Evolutionary conservation across 345 rosid genomes (phyloP).

Genomic region (Populus alba): DNA sequence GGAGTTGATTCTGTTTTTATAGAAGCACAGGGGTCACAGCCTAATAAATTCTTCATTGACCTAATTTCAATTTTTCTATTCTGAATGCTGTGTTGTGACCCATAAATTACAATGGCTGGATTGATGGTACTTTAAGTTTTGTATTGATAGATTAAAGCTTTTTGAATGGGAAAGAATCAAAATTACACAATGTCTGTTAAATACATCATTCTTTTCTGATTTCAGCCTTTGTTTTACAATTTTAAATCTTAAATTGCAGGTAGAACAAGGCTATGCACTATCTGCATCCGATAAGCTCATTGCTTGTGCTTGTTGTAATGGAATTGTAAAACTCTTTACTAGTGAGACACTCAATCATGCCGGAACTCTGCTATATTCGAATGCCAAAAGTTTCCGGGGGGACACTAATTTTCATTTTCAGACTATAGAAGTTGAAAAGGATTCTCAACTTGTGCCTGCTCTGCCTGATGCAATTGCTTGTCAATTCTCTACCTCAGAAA

Average conservation of each 20-base stretch:
- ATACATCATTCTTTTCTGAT: not conserved
- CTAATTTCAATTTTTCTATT: not conserved
- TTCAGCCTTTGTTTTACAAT: slow-evolving; percentile 5
- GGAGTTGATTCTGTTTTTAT: slow-evolving; percentile 3
- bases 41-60: not conserved
- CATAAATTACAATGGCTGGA: not conserved
- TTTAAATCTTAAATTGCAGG: slow-evolving; percentile 45
- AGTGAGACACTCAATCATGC: slow-evolving; percentile 39
- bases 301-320: slow-evolving; percentile 80
- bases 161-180: not conserved
- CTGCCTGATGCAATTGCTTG: slow-evolving; percentile 82
- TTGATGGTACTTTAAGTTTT: not conserved
- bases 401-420: slow-evolving; percentile 21
- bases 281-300: slow-evolving; percentile 59
- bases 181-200: slow-evolving; percentile 5
- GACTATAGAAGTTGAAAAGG: slow-evolving; percentile 15
- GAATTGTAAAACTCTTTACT: slow-evolving; percentile 52
- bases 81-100: not conserved
- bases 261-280: slow-evolving; percentile 65
- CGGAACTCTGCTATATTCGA: slow-evolving; percentile 52
- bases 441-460: slow-evolving; percentile 23
- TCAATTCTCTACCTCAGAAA: slow-evolving; percentile 61
- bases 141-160: not conserved
- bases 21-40: not conserved
- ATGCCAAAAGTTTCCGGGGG: slow-evolving; percentile 34